A percentile compares a stretch with the other conserved stretches of the same genome.
Evolutionary conservation across 129 eudicot species (phyloP).

Genomic region (Gnaphalium uliginosum): DNA sequence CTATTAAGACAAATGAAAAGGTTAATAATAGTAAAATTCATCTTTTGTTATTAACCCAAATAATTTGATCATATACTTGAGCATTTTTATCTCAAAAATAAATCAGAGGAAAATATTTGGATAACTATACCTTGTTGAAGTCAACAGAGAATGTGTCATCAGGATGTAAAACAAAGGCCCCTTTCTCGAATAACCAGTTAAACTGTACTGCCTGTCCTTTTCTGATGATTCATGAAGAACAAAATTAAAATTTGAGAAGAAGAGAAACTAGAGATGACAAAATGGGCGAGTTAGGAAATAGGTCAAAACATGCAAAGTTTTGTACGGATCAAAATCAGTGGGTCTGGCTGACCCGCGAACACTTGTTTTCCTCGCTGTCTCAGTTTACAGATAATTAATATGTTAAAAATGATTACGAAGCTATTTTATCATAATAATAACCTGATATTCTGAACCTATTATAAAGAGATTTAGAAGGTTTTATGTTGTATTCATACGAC

Average conservation of each 20-base stretch:
- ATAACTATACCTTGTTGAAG: constrained; percentile 63
- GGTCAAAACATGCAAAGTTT: background rate
- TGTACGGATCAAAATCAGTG: background rate
- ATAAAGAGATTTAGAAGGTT: background rate
- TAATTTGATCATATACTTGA: background rate
- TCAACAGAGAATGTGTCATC: constrained; percentile 76
- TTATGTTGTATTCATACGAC: background rate
- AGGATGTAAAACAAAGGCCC: constrained; percentile 66
- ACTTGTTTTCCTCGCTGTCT: background rate
- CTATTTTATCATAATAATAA: background rate
- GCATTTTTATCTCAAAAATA: constrained; percentile 1
- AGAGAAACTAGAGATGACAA: background rate
- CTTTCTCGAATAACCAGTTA: constrained; percentile 81
- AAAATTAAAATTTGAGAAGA: background rate
- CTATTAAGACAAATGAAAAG: constrained; percentile 37
- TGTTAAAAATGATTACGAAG: background rate
- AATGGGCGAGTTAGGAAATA: background rate
- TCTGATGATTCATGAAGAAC: constrained; percentile 37
- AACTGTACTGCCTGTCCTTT: constrained; percentile 98
- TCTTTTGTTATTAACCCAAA: background rate
- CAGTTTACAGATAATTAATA: background rate
- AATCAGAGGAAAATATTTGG: background rate
- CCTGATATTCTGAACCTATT: background rate
- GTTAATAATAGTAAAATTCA: background rate
- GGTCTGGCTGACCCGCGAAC: background rate